phyloP scores from a whole-genome alignment of 495 filamentous ascomycete species.

The Neurospora sp. region DNA sequence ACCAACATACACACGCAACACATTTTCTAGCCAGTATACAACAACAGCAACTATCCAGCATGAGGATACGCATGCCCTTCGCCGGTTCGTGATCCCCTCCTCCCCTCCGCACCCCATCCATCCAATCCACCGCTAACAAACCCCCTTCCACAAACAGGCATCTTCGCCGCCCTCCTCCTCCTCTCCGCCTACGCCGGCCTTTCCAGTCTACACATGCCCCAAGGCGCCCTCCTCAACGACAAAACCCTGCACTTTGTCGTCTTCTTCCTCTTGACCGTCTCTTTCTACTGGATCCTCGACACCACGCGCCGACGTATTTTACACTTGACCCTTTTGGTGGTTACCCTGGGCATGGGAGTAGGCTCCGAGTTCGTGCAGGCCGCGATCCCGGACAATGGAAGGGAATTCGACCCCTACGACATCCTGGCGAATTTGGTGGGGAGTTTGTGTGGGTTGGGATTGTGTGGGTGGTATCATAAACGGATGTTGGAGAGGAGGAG shows the following conservation, averaged over 20 bases:
- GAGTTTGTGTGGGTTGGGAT: conserved; percentile 54
- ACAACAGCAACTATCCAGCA: conserved; percentile 18
- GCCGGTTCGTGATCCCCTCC: conserved; percentile 43
- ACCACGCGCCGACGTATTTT: conserved; percentile 73
- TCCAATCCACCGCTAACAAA: neutral
- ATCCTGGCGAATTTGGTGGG: conserved; percentile 83
- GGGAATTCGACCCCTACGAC: conserved; percentile 75
- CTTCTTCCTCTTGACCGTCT: conserved; percentile 79
- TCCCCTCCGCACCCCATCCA: neutral
- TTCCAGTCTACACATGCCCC: conserved; percentile 44
- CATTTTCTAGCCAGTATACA: neutral
- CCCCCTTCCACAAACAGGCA: conserved; percentile 43
- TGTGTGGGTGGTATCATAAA: conserved; percentile 86
- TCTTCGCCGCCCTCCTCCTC: conserved; percentile 68
- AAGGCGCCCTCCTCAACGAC: conserved; percentile 53
- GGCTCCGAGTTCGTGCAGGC: conserved; percentile 82
- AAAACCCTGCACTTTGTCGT: conserved; percentile 82
- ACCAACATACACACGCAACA: neutral
- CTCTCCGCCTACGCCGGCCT: conserved; percentile 72
- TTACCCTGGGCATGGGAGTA: conserved; percentile 62
- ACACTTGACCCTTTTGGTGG: conserved; percentile 74
- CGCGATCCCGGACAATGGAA: conserved; percentile 61
- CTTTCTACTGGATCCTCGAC: conserved; percentile 97
- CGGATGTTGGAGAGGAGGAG: conserved; percentile 90
- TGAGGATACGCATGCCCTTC: conserved; percentile 66